Conservation (phyloP, 139 green algal genomes). For the Tetradesmus lagerheimii region DNA sequence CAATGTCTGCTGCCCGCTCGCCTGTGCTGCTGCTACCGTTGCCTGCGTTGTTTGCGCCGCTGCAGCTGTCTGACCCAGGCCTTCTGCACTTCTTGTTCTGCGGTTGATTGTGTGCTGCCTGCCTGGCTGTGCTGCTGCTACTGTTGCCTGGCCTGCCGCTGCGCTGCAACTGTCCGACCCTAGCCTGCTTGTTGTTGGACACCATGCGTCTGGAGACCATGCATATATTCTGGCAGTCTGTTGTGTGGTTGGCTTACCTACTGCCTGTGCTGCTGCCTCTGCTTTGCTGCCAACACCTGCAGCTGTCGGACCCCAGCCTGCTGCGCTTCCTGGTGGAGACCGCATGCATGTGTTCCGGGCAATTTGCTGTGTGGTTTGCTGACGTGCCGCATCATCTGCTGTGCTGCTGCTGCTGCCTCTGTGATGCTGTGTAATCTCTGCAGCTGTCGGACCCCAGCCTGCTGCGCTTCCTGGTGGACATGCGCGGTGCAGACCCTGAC, state of each 20-base stretch:
- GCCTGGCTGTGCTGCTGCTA: not conserved
- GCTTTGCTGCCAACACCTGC: not conserved
- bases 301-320: conserved; percentile 85
- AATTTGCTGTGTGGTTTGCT: too few relatives aligned
- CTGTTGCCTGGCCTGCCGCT: not conserved
- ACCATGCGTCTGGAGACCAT: too few relatives aligned
- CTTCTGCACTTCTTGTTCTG: too few relatives aligned
- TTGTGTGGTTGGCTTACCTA: too few relatives aligned
- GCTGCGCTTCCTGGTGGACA: conserved; percentile 98
- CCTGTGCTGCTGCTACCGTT: not conserved
- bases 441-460: conserved; percentile 85
- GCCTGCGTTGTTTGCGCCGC: too few relatives aligned
- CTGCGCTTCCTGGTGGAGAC: conserved; percentile 98
- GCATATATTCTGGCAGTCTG: too few relatives aligned
- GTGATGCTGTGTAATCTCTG: not conserved
- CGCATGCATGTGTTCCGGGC: too few relatives aligned
- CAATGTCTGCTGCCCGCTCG: too few relatives aligned
- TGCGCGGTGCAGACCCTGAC: conserved; percentile 91
- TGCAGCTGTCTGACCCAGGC: too few relatives aligned
- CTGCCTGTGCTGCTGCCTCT: too few relatives aligned
- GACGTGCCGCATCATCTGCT: too few relatives aligned
- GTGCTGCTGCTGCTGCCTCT: not conserved
- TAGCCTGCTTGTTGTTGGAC: conserved; percentile 97
- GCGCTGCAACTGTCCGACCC: conserved; percentile 46
- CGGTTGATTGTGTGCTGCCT: too few relatives aligned